Base-by-base conservation (phyloP, 257 asterid genomes). In the Agastache rugosa region DNA sequence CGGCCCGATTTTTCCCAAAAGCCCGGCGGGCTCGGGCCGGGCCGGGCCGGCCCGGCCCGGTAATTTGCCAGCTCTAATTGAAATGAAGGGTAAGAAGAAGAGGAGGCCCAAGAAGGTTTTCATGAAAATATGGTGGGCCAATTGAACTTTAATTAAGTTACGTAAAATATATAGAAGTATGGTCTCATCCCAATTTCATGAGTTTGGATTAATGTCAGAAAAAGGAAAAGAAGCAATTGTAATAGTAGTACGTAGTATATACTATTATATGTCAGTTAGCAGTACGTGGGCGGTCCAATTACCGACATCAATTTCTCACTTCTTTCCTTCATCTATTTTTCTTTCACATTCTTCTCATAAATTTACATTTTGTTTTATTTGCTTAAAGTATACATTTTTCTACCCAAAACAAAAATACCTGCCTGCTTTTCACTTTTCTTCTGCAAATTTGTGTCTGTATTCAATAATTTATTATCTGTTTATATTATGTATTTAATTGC, bases 221-320 rank as follows among this genome's bases (percentile, higher is more conserved):
- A 71, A 48, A 60, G 20, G 17, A 5, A 58, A 15, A 19, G 48
- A 56, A 19, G 14, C 37, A 16, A 15, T 6, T 16, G n/a, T 41
- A 7, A 1, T 11, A 8, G 8, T 35, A 35, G 8, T 31, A n/a
- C n/a, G n/a, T n/a, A n/a, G n/a, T n/a, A n/a, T n/a, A n/a, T n/a
- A n/a, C 5, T 27, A 1, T 31, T 2, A 22, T 7, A 27, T 67
- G 79, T 67, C 63, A 68, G 44, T 8, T 37, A 39, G 44, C 12
- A 48, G 19, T 16, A 8, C 55, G 55, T 58, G 34, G 37, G 71
- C 58, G 76, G 80, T 76, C 65, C 75, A 76, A 20, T 31, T 67
- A 47, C 55, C 59, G 51, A 73, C 51, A 19, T 63, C 53, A 73
- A 65, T 29, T 75, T 67, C 12, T 39, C 67, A 31, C 51, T 55